Base-by-base conservation (phyloP, 805 yeast genomes). In the Komagataella phaffii region DNA sequence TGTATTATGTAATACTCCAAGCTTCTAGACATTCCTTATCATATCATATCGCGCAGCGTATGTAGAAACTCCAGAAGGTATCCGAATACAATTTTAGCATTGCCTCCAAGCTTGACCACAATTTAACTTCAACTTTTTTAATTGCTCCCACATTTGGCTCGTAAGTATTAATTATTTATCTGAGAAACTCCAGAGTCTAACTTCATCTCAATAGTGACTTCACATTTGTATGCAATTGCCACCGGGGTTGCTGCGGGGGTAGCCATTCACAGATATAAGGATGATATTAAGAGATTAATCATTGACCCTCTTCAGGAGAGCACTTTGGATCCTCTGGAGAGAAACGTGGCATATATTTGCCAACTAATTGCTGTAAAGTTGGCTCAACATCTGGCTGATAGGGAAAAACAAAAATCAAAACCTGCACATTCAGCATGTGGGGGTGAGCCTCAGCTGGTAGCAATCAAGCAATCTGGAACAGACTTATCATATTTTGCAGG, bases 181-280 rank as follows among this genome's bases (percentile, higher is more conserved):
- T 14, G 14, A 14, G 40, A 30, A 14, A 5, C 40, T 3, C 14
- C 40, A 30, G 40, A 8, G 40, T 30, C 40, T 30, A 30, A 30
- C 40, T 30, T 30, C 40, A 30, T 14, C 2, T 30, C 10, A 10
- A 8, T n/a, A 14, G 24, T 44, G 51, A 55, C 60, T 7, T 65
- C 68, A 14, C 18, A 62, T 7, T 45, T 55, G 6, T 40, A 59
- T 8, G 67, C 64, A 3, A 52, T 58, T 18, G 55, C 56, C 6
- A 62, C 62, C 1, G 63, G 65, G 2, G 54, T 58, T 6, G 64
- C 61, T 2, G 52, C 62, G n/a, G 57, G 64, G 17, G 49, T 61
- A 3, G 56, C 59, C 7, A 24, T 59, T 7, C 55, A 56, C 30
- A 49, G 52, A 21, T 57, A 65, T 49, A 55, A 58, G 14, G 65